Base-by-base conservation (phyloP, 2,329 filamentous ascomycete genomes). In the Aspergillus fumigatus region DNA sequence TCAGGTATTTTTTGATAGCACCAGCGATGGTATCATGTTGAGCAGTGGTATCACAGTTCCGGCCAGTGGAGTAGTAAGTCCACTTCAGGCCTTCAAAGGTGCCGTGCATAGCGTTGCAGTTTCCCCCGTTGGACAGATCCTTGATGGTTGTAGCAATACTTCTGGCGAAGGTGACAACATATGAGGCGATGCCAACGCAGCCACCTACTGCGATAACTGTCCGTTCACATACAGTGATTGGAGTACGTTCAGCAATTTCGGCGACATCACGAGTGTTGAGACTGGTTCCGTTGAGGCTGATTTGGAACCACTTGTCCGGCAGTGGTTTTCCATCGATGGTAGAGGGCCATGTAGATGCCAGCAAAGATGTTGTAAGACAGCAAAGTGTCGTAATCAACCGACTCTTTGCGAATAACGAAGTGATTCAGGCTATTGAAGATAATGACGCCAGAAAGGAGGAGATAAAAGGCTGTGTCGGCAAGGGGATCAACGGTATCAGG, bases 31-130 rank as follows among this genome's bases (percentile, higher is more conserved):
- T 54, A 4, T 41, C 51, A 9, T 52, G 50, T 40, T 57, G 43
- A 27, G 52, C 32, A 11, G 52, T 52, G 8, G 50, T 59, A 17
- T 54, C 54, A 47, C 59, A 61, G 27, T 55, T 38, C 3, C 47
- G 40, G 19, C 55, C 41, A 14, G 55, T 23, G 21, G 58, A 43
- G 21, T 54, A 21, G 41, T 38, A 56, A 4, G 32, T 27, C 51
- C 47, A 61, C 29, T 35, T 27, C 27, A 55, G 19, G 23, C 19
- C 26, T 17, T 53, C 52, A 27, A 52, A 50, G n/a, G 50, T 53
- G 4, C 55, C 57, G 21, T 27, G 32, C 51, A 51, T 54, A 25
- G 40, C 7, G 47, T 23, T 51, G 40, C 52, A 51, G 14, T 38
- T 50, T n/a, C 29, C 38, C 26, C 35, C 14, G 19, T 47, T 11